Conservation (phyloP, 2,329 filamentous ascomycete genomes). For the Botrytis paeoniae region DNA sequence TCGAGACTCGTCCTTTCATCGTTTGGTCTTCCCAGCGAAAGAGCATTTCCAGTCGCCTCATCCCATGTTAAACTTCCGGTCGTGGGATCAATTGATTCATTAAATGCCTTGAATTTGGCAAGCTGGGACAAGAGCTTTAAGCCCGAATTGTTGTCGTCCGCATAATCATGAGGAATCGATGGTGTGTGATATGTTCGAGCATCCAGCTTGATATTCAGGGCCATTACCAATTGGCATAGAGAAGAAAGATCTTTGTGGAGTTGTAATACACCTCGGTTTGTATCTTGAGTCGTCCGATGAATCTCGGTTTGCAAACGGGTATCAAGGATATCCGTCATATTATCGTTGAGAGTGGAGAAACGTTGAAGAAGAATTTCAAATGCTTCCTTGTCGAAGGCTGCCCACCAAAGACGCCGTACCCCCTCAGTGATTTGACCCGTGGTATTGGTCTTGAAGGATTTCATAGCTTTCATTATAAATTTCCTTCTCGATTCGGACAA, state of each 20-base stretch:
- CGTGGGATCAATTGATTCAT: slow-evolving; percentile 44
- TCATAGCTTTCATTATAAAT: slow-evolving; percentile 47
- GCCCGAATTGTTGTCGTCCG: slow-evolving; percentile 40
- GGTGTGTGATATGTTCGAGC: slow-evolving; percentile 25
- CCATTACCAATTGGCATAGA: slow-evolving; percentile 46
- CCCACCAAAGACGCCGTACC: slow-evolving; percentile 42
- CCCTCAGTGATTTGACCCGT: slow-evolving; percentile 33
- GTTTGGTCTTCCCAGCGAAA: slow-evolving; percentile 40
- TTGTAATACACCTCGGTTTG: slow-evolving; percentile 47
- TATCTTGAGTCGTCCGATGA: slow-evolving; percentile 47
- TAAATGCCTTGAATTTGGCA: slow-evolving; percentile 52
- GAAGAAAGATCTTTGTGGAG: slow-evolving; percentile 48
- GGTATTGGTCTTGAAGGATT: slow-evolving; percentile 40
- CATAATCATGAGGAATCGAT: slow-evolving; percentile 25
- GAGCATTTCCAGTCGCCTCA: slow-evolving; percentile 40
- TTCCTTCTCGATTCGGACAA: slow-evolving; percentile 42
- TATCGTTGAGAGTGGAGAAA: slow-evolving; percentile 47
- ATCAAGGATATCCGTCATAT: slow-evolving; percentile 48
- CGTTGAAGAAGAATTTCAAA: slow-evolving; percentile 46
- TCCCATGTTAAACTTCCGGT: slow-evolving; percentile 38
- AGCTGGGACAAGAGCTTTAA: slow-evolving; percentile 44
- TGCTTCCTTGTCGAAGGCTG: slow-evolving; percentile 46
- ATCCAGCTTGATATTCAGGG: slow-evolving; percentile 45
- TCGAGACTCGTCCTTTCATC: slow-evolving; percentile 21
- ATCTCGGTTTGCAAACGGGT: slow-evolving; percentile 48